Conservation (phyloP, 331 rosid genomes). For the Malus hybrid region DNA sequence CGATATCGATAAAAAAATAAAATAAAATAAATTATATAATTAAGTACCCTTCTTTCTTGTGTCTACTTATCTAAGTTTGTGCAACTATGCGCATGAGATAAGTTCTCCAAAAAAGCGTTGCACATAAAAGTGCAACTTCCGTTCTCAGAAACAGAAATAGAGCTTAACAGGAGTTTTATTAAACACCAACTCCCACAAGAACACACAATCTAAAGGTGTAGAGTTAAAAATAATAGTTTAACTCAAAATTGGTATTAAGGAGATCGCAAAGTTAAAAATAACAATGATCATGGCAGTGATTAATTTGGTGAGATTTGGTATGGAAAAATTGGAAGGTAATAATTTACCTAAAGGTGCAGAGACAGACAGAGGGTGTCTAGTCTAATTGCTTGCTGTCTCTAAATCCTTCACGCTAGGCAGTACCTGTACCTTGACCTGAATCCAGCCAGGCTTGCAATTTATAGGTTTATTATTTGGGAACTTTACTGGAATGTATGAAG, state of each 20-base stretch:
- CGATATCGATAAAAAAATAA: no score
- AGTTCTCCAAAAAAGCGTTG: no score
- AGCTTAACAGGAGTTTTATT: constrained; percentile 6
- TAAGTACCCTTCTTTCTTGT: neutral
- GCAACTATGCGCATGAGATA: neutral
- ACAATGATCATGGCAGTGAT: neutral
- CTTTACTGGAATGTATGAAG: no score
- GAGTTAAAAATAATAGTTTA: neutral
- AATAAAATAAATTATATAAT: no score
- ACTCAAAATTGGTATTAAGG: neutral
- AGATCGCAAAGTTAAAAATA: neutral
- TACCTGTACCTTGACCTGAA: no score
- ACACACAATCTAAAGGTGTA: neutral
- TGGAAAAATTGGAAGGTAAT: neutral
- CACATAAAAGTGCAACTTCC: neutral
- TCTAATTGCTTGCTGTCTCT: no score
- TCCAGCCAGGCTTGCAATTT: no score
- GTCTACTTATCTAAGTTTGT: neutral
- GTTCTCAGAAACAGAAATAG: neutral
- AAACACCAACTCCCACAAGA: neutral
- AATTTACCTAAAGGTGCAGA: neutral
- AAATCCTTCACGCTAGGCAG: no score
- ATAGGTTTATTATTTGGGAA: no score
- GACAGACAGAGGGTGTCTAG: neutral
- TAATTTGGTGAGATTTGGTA: neutral